Base-by-base conservation (phyloP, 352 stramenopile genomes). In the Pythium graminicola region DNA sequence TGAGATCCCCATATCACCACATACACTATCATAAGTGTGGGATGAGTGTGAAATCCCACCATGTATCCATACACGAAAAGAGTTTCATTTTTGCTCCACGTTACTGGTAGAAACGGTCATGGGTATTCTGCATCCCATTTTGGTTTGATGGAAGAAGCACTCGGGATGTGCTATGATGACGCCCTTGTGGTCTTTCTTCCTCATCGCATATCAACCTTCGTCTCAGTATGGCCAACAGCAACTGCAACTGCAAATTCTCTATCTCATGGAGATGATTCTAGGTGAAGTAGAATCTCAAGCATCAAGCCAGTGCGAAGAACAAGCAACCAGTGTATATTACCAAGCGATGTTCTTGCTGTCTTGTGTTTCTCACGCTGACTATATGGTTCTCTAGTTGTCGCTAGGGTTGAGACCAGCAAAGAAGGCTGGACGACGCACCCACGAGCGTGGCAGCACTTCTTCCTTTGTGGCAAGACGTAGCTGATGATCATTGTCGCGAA, bases 371-470 rank as follows among this genome's bases (percentile, higher is more conserved):
- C 48, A 8, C 56, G 45, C 38, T 56, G 39, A 57, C 55, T 62
- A 57, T 44, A 36, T 6, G 31, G n/a, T 35, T 52, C 36, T 57
- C 60, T 67, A 67, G 33, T 52, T 40, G 53, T 67, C 59, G 40
- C 59, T 62, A 20, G 59, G 43, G 52, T 81, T 72, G 35, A 92
- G 62, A 45, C 82, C 82, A 45, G 69, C 67, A 59, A 93, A 93
- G 64, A 79, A 77, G 19, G 73, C 63, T 53, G 77, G 70, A 60
- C 79, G 78, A 50, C 80, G 79, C 62, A 93, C 82, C 82, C 82
- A 93, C 60, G 82, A 77, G 63, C 82, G 79, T 45, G 72, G 70
- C 54, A 89, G 65, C 58, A 87, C 76, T 69, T 93, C 82, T 14
- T 83, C 70, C 46, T 88, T 75, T 24, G 67, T 84, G 48, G 82